Conservation (phyloP, 2,329 filamentous ascomycete genomes). For the Aspergillus niger region DNA sequence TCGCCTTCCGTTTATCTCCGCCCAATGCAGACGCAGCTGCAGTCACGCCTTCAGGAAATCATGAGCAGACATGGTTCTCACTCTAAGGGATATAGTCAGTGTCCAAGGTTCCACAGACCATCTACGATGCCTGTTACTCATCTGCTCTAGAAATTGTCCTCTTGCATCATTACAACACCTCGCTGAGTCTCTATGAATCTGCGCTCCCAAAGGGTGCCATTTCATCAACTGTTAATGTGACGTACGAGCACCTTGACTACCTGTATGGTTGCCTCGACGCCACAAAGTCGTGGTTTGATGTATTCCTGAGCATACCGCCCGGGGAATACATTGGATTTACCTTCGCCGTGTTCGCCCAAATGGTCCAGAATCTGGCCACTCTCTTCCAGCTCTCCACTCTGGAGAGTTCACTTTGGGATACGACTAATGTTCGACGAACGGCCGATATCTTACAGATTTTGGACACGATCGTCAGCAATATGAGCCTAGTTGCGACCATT, state of each 20-base stretch:
- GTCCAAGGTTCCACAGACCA: neutral
- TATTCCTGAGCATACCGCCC: constrained; percentile 10
- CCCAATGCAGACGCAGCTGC: constrained; percentile 10
- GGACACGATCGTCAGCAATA: constrained; percentile 3
- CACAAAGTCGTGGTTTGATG: constrained; percentile 15
- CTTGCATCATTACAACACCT: constrained; percentile 10
- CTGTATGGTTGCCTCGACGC: constrained; percentile 14
- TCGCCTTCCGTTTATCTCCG: constrained; percentile 10
- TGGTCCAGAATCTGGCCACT: constrained; percentile 13
- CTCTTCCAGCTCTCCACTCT: constrained; percentile 13
- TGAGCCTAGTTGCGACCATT: constrained; percentile 3
- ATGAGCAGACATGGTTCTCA: neutral
- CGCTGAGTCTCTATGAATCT: constrained; percentile 11
- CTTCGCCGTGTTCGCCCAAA: constrained; percentile 7
- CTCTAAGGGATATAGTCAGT: constrained; percentile 6
- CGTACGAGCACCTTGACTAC: constrained; percentile 2
- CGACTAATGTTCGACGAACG: constrained; percentile 6
- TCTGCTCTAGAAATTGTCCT: constrained; percentile 3
- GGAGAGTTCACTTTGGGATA: constrained; percentile 10
- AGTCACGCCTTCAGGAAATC: neutral
- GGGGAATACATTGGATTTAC: constrained; percentile 8
- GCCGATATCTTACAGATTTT: constrained; percentile 7
- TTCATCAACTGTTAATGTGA: neutral
- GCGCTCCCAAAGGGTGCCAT: constrained; percentile 1
- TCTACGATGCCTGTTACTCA: neutral